These are phyloP conservation scores for Monosporascus cannonballus DNA, from an alignment of 2,329 filamentous ascomycete species.

Conservation along the genomic window DNA sequence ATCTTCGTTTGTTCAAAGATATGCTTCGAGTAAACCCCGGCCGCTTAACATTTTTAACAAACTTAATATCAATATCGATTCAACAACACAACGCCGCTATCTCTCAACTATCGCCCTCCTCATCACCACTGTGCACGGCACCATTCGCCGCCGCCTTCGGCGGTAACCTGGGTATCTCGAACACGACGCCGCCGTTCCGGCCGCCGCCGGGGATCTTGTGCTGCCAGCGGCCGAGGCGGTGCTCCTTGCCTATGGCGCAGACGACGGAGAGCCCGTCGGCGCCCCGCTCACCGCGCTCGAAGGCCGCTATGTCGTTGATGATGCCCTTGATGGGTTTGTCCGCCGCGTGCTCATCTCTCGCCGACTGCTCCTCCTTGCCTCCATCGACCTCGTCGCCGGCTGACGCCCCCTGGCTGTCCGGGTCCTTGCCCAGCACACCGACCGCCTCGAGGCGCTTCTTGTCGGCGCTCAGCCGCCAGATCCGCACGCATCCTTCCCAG, in stretches of 20 bases:
- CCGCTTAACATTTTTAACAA: too few relatives aligned
- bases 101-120: background rate
- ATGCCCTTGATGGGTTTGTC: constrained; percentile 57
- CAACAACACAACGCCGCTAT: background rate
- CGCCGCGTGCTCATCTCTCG: constrained; percentile 13
- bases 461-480: constrained; percentile 80
- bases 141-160: background rate
- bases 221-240: constrained; percentile 79
- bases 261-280: constrained; percentile 76
- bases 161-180: constrained; percentile 62
- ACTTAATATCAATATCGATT: background rate
- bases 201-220: constrained; percentile 42
- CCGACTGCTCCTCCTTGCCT: constrained; percentile 8
- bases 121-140: background rate
- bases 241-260: constrained; percentile 81
- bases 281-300: constrained; percentile 75
- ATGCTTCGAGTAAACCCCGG: too few relatives aligned
- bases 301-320: constrained; percentile 81
- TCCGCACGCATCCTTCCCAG: constrained; percentile 85
- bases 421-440: constrained; percentile 54
- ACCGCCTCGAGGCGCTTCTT: constrained; percentile 70
- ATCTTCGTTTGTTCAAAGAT: too few relatives aligned
- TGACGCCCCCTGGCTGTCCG: constrained; percentile 8
- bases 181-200: constrained; percentile 80
- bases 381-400: constrained; percentile 20